Base-by-base conservation (phyloP, 2,329 filamentous ascomycete genomes). In the Trichocomaceae sp. region DNA sequence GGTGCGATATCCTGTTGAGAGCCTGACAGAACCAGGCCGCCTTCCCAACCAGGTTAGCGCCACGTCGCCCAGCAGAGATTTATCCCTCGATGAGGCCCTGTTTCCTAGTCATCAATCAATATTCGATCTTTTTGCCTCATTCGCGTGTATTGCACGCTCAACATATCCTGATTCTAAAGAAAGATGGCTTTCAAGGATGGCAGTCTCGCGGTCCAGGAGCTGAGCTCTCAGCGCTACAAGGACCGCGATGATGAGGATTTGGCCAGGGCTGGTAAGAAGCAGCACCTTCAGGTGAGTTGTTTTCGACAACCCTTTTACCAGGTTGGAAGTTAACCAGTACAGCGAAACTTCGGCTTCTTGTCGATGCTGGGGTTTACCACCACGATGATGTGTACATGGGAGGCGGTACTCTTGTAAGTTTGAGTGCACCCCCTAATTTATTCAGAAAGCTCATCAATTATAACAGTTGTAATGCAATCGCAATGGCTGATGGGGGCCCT, bases 381-480 rank as follows among this genome's bases (percentile, higher is more conserved):
- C 2, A 39, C 35, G 15, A 39, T 39, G 15, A 17, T 39, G 10
- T 17, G 13, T 17, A 39, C 35, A 1, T 39, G 20, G 29, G 20
- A 47, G 55, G 70, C 67, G 7, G 63, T 72, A 47, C 59, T 72
- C 7, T 64, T 68, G 70, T 73, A 54, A 57, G 65, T 56, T 9
- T 2, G 48, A 22, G 17, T 52, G 57, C 23, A 3, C 5, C 47
- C 39, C 23, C 20, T 9, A 5, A 31, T 9, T 7, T n/a, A 19
- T 42, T 9, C 37, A 5, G 4, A 6, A 29, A 2, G 15, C 23
- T 47, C 10, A 31, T 42, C 19, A 42, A 22, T 10, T 13, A 42
- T 42, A 8, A 13, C 9, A 22, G 39, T 17, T 42, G 17, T 42
- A 42, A 42, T 42, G 29, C 22, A 47, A 33, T 47, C 10, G 44